phyloP scores from a whole-genome alignment of 805 yeast species.

The Zygotorulaspora chibaensis region DNA sequence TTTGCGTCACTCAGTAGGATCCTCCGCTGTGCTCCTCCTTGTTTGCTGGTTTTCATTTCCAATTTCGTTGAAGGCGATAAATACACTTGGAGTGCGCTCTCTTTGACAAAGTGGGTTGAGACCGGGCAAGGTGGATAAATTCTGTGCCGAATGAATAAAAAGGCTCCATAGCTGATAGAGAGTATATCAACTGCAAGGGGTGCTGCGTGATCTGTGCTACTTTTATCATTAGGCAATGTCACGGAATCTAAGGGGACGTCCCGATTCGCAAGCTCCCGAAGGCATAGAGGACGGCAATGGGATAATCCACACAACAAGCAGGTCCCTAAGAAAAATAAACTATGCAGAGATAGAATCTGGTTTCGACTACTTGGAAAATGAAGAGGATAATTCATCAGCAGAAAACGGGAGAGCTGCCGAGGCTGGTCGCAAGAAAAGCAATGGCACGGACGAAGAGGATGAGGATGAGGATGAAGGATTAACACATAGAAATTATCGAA shows the following conservation, averaged over 20 bases:
- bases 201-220: background rate
- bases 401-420: conserved; percentile 8
- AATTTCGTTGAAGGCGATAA: no score
- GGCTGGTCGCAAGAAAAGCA: conserved; percentile 7
- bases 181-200: background rate
- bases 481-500: conserved; percentile 7
- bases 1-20: no score
- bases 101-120: background rate
- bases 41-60: no score
- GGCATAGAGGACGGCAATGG: conserved; percentile 30
- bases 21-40: no score
- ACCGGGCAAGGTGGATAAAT: background rate
- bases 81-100: no score
- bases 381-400: conserved; percentile 11
- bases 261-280: conserved; percentile 11
- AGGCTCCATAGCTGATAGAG: background rate
- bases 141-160: background rate
- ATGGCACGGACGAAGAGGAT: conserved; percentile 13
- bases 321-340: conserved; percentile 35
- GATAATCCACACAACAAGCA: conserved; percentile 28
- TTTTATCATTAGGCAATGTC: conserved; percentile 8
- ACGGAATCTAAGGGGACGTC: conserved; percentile 13
- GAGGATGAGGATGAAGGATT: conserved; percentile 17
- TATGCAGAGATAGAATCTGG: conserved; percentile 37
- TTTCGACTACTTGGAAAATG: conserved; percentile 31